Conservation (phyloP, 148 eudicot genomes). For the Simmondsia chinensis region DNA sequence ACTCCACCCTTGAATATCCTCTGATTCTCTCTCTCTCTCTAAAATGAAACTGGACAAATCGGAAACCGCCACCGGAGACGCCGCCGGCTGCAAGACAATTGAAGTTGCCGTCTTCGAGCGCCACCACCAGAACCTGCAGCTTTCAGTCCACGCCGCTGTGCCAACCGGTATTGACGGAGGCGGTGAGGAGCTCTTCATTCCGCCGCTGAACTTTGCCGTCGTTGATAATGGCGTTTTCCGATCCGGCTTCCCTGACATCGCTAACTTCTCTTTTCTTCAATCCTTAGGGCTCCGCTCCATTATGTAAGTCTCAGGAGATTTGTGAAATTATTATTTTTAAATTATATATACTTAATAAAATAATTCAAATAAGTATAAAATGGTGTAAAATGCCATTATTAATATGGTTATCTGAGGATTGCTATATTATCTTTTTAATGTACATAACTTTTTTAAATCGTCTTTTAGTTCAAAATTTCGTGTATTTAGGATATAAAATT, state of each 20-base stretch:
- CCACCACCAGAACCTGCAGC: neutral
- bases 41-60: conserved; percentile 12
- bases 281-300: conserved; percentile 85
- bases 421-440: too few relatives aligned
- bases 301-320: conserved; percentile 28
- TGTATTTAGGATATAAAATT: too few relatives aligned
- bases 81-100: conserved; percentile 25
- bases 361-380: too few relatives aligned
- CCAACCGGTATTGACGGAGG: conserved; percentile 1
- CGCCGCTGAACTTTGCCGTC: conserved; percentile 79
- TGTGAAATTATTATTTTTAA: neutral
- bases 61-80: neutral
- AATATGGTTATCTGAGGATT: too few relatives aligned
- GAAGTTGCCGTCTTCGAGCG: conserved; percentile 23
- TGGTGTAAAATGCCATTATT: too few relatives aligned
- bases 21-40: conserved; percentile 3
- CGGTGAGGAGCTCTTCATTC: conserved; percentile 33
- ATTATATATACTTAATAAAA: too few relatives aligned
- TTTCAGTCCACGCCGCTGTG: neutral
- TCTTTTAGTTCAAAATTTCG: too few relatives aligned
- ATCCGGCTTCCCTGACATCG: conserved; percentile 71
- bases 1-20: conserved; percentile 5
- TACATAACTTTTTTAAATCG: too few relatives aligned
- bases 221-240: conserved; percentile 82
- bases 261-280: conserved; percentile 65